These are phyloP conservation scores for Tylopilus intermedius DNA, from an alignment of 768 basidiomycete genomes.

Conservation along the genomic window DNA sequence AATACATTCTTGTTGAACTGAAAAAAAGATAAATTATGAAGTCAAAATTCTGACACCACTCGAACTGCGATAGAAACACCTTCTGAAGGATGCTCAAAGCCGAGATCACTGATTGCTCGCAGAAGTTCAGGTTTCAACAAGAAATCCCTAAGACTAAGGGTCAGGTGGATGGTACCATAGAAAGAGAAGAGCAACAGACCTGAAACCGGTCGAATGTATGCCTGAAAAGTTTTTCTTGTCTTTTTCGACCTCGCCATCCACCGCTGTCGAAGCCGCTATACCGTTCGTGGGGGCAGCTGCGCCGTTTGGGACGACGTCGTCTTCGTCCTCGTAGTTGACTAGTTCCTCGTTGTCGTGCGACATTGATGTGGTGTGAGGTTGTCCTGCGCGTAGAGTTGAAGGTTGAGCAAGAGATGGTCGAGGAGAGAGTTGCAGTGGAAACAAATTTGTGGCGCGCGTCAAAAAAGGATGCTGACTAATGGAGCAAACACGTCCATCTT, in stretches of 20 bases:
- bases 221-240: slow-evolving; percentile 99
- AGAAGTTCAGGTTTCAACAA: slow-evolving; percentile 94
- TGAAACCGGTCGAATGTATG: slow-evolving; percentile 99
- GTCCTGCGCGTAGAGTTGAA: slow-evolving; percentile 23
- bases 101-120: slow-evolving; percentile 97
- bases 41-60: neutral
- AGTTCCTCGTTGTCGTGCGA: slow-evolving; percentile 86
- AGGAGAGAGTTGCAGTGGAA: slow-evolving; percentile 18
- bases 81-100: slow-evolving; percentile 99
- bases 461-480: slow-evolving; percentile 24
- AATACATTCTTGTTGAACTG: slow-evolving; percentile 99
- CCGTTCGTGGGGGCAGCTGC: slow-evolving; percentile 44
- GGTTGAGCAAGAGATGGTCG: slow-evolving; percentile 16
- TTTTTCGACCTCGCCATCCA: slow-evolving; percentile 58
- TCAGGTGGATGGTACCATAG: neutral
- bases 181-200: slow-evolving; percentile 47
- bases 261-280: slow-evolving; percentile 42
- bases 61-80: slow-evolving; percentile 44
- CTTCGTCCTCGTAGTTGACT: slow-evolving; percentile 92
- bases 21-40: neutral
- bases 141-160: slow-evolving; percentile 68
- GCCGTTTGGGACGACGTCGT: slow-evolving; percentile 67
- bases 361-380: slow-evolving; percentile 43
- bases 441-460: slow-evolving; percentile 23
- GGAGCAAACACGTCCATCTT: neutral